Evolutionary conservation across 441 rosid species (phyloP), one percentile per base, ranked within the genome.

Genomic region (Melastoma candidum): DNA sequence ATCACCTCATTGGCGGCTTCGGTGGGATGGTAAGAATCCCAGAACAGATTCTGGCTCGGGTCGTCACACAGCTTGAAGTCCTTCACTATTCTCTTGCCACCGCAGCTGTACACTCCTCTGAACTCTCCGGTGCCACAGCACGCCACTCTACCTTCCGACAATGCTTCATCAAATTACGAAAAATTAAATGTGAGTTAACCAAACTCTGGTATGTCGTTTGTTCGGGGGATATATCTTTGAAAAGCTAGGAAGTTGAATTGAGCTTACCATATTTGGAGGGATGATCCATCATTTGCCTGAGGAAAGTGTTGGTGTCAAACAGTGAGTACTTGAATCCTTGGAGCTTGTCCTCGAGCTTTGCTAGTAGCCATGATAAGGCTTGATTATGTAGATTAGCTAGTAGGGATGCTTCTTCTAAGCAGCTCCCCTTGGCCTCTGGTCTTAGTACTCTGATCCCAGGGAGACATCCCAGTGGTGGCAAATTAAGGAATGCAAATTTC

Each of bases 41-140:
- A 80, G 58, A 72, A 74, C 47, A 71, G 48, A 47, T 68, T 62
- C n/a, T 74, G 67, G 3, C n/a, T 46, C 1, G 74, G 66, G 43
- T 70, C 56, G 17, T 17, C 58, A 11, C 77, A 70, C 52, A 73
- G 14, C 44, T 62, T 63, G 54, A 60, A 74, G 46, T 65, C 73
- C 22, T 17, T 17, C 0, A 48, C 24, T 6, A 26, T 51, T 44
- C 63, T 52, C 32, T 25, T 62, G 24, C 70, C 67, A 3, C 77
- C 71, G 55, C 77, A 72, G n/a, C 61, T 70, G 17, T 26, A 14
- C 11, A 54, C 55, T 51, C 71, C 73, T 49, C 71, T 61, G 53
- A 53, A 73, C 1, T 59, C 51, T 25, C 76, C 67, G 48, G 55
- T 48, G 2, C 82, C 84, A 50, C 76, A 66, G 14, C 74, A 74